phyloP scores from a whole-genome alignment of 176 grass and related monocot genomes.

The Avena atlantica region DNA sequence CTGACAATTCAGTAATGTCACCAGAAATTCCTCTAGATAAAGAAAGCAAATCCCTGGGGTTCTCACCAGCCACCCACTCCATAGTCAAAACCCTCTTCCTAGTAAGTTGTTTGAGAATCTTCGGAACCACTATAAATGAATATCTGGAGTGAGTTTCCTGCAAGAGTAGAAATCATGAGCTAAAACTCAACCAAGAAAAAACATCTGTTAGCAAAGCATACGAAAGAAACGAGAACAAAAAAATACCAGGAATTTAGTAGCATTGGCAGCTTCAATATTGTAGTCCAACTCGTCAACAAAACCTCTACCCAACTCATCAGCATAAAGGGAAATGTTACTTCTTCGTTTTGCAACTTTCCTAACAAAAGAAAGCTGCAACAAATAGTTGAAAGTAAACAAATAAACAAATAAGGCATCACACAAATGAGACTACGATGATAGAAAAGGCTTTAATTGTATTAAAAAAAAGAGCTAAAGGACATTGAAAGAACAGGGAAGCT shows the following conservation, averaged over 20 bases:
- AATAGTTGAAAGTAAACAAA: slow-evolving; percentile 33
- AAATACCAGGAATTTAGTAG: slow-evolving; percentile 82
- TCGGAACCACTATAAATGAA: slow-evolving; percentile 85
- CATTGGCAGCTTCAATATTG: slow-evolving; percentile 91
- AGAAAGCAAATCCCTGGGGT: slow-evolving; percentile 76
- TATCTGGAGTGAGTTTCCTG: slow-evolving; percentile 90
- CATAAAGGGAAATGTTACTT: slow-evolving; percentile 86
- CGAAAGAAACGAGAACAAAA: slow-evolving; percentile 40
- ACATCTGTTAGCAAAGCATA: slow-evolving; percentile 30
- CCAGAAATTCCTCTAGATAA: slow-evolving; percentile 61
- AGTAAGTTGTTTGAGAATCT: slow-evolving; percentile 76
- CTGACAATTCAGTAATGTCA: slow-evolving; percentile 36
- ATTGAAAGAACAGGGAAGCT: slow-evolving; percentile 1
- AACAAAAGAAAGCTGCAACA: slow-evolving; percentile 73
- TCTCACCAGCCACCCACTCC: slow-evolving; percentile 93
- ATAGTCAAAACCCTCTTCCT: slow-evolving; percentile 90
- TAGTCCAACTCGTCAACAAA: slow-evolving; percentile 90
- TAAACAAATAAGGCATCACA: slow-evolving; percentile 24
- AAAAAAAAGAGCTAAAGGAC: slow-evolving; percentile 21
- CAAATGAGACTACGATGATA: background rate
- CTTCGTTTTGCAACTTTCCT: slow-evolving; percentile 79
- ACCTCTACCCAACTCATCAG: slow-evolving; percentile 93
- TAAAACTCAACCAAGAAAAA: slow-evolving; percentile 32
- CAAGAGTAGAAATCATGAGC: slow-evolving; percentile 46
- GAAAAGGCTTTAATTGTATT: background rate